Evolutionary conservation across 257 asterid species (phyloP), one percentile per base, ranked within the genome.

Genomic region (Primulina huaijiensis): DNA sequence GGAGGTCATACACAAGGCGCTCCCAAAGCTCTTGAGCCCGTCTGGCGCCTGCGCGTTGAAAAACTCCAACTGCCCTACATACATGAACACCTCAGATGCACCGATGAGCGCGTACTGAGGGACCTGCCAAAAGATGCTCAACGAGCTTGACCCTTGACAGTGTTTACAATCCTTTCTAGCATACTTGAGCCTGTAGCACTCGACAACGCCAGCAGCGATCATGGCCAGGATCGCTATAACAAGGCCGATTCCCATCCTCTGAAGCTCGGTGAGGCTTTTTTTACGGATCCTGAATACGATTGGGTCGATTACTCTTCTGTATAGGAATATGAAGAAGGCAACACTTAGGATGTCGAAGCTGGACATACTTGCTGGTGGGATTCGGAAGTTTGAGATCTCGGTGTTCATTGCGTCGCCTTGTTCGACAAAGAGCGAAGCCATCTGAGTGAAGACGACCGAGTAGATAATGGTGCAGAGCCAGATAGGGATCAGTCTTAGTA

Each of bases 381-480:
- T 83, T n/a, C 84, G 69, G 85, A 94, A 91, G 83, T 78, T 82
- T 19, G 84, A 83, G 4, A 91, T 46, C 9, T 52, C 64, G 1
- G 95, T 91, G 37, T 72, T 85, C 99, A 94, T 94, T 6, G 95
- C 89, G 16, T 87, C 97, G 1, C 99, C 99, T 83, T 94, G 99
- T 64, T 87, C 99, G 0, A 94, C 99, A 8, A 94, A 94, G 30
- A 94, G 83, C 0, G 99, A 94, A 52, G 97, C 99, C 99, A 94
- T 94, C 31, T 94, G 99, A 0, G 99, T 93, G 80, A 87, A 93
- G 33, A 89, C 99, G 3, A 93, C 99, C 0, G 97, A 93, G 64
- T 93, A 93, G 74, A 90, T 60, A 34, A 93, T 90, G 37, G 99
- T 93, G 89, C 99, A 93, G 50, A 93, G 90, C 99, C 99, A 93